Evolutionary conservation across 1,284 basidiomycete genomes (phyloP), one percentile per base, ranked within the genome.

Genomic region (Microbotryum scabiosae): DNA sequence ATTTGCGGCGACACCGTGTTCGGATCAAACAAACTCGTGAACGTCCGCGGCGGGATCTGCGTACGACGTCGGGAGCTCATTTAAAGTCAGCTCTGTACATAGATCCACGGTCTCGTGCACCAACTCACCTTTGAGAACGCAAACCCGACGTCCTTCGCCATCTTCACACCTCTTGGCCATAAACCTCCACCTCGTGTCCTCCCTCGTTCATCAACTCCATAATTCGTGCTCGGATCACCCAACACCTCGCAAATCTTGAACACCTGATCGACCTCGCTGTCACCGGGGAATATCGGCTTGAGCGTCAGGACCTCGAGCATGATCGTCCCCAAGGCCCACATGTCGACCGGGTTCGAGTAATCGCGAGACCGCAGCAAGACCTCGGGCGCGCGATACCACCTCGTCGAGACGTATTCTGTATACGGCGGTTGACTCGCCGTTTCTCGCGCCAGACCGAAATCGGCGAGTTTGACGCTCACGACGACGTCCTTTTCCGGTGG

Each of bases 361-460:
- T 96, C 86, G 60, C 85, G 82, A 70, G 90, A 90, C 61, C 91
- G 82, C 45, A 99, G 81, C 23, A 99, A 80, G 4, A 99, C 91
- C 75, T 99, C 96, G 18, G 96, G 96, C 0, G 96, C 96, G 62
- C 96, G 88, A 77, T 99, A 99, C 96, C 96, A 99, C 51, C 96
- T 82, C 28, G 96, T 99, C 30, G 92, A 91, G 28, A 99, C 96
- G 73, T 99, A 99, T 78, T 97, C 94, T 28, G 94, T 97, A 74
- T 97, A 99, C 0, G 96, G 96, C 0, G 96, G 93, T 60, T 81
- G 79, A 70, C 89, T 93, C 63, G 80, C 80, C 2, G 88, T 96
- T 74, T 96, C 92, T 60, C 94, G 80, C 6, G 96, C 96, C 45
- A 98, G 83, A 69, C 96, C 96, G 76, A 99, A 99, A 76, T 99